A percentile compares a stretch with the other conserved stretches of the same genome.
Conservation (phyloP, 2,329 filamentous ascomycete species). For the Fragosphaeria purpurea region DNA sequence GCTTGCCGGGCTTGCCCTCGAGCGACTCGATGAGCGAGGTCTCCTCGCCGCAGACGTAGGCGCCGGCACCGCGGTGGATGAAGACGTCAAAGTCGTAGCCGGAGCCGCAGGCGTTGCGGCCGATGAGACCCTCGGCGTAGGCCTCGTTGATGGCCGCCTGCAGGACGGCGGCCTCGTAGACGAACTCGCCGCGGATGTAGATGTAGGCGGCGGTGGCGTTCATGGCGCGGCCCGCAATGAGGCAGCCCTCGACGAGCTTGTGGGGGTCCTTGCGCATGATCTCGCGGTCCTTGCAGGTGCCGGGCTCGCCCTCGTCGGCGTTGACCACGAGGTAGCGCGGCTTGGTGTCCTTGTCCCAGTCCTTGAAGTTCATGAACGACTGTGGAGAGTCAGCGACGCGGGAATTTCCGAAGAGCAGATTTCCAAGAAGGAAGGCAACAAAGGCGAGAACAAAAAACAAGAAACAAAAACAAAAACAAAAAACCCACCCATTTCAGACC, state of each 20-base stretch:
- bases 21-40: constrained; percentile 96
- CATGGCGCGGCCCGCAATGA: constrained; percentile 94
- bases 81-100: constrained; percentile 98
- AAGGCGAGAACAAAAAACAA: neutral
- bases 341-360: constrained; percentile 96
- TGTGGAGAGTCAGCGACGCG: constrained; percentile 23
- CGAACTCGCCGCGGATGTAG: constrained; percentile 98
- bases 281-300: constrained; percentile 98
- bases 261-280: constrained; percentile 99
- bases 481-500: constrained; percentile 92
- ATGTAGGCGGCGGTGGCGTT: constrained; percentile 98
- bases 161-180: constrained; percentile 86
- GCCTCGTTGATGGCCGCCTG: constrained; percentile 97
- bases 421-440: constrained; percentile 1
- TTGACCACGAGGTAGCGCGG: constrained; percentile 97
- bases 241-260: constrained; percentile 95
- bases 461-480: constrained; percentile 1
- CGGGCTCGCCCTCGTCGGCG: constrained; percentile 95
- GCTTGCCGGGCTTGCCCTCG: constrained; percentile 97
- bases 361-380: constrained; percentile 99
- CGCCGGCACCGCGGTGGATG: constrained; percentile 91
- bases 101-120: constrained; percentile 94
- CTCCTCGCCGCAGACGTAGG: constrained; percentile 97
- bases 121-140: constrained; percentile 86
- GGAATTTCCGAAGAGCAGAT: too few species aligned